phyloP scores from a whole-genome alignment of 257 asterid species.

The Lycium barbarum region DNA sequence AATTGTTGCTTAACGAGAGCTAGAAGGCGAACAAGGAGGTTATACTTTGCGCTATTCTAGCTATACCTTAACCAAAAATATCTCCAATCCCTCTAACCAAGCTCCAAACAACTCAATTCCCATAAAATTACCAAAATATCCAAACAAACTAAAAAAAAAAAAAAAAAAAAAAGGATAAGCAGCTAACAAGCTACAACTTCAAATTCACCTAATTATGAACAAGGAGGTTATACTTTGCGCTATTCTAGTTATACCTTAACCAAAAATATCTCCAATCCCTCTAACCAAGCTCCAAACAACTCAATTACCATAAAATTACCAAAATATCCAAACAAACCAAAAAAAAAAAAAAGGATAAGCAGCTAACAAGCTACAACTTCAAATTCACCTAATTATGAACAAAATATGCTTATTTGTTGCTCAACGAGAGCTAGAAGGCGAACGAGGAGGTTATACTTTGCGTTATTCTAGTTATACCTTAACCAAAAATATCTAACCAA shows the following conservation, averaged over 20 bases:
- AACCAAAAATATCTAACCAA: neutral
- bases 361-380: neutral
- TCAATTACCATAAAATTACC: neutral
- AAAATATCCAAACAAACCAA: neutral
- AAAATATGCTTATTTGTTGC: no score
- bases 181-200: neutral
- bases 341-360: neutral
- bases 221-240: neutral
- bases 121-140: neutral
- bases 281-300: neutral
- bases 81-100: neutral
- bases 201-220: no score
- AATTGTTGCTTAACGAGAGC: no score
- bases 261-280: neutral
- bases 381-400: no score
- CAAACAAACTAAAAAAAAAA: no score
- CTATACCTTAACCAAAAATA: neutral
- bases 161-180: neutral
- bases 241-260: neutral
- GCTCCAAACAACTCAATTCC: neutral
- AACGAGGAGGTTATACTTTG: neutral
- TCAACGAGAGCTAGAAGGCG: no score
- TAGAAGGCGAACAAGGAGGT: no score
- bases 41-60: neutral
- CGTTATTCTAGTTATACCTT: neutral